phyloP scores from a whole-genome alignment of 129 eudicot species.

The Flaveria trinervia region DNA sequence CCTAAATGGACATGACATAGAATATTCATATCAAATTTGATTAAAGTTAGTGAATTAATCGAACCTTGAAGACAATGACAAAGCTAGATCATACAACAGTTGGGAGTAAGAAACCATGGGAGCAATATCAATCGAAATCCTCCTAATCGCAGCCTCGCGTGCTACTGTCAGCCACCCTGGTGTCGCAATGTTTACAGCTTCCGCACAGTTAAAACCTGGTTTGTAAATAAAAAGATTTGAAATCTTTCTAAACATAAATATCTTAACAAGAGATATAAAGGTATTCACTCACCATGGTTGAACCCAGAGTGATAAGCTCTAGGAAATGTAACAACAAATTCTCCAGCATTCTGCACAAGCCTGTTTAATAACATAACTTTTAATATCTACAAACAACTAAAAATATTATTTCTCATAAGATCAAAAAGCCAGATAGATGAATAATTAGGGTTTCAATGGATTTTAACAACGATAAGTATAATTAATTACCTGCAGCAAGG shows the following conservation, averaged over 20 bases:
- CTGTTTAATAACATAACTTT: conserved; percentile 30
- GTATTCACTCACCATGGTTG: conserved; percentile 66
- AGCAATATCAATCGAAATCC: neutral
- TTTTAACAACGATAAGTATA: neutral
- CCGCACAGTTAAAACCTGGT: neutral
- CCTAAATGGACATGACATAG: neutral
- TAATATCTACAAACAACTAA: too few relatives aligned
- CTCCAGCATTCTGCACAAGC: conserved; percentile 90
- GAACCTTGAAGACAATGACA: neutral
- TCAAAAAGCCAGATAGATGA: too few relatives aligned
- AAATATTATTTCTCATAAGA: too few relatives aligned
- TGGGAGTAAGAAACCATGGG: neutral
- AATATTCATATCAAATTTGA: neutral
- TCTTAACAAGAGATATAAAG: neutral
- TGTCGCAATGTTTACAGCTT: neutral
- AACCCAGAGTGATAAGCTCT: conserved; percentile 97
- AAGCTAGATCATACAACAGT: neutral
- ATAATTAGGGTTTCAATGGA: too few relatives aligned
- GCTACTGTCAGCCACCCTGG: neutral
- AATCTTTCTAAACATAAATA: neutral
- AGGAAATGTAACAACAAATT: conserved; percentile 92
- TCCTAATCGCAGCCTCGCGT: neutral
- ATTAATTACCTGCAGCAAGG: conserved; percentile 84
- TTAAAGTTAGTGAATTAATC: neutral
- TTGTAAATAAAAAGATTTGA: neutral